A percentile compares a stretch with the other conserved stretches of the same genome.
Evolutionary conservation across 2,329 filamentous ascomycete genomes (phyloP).

Genomic region (Erysiphe neolycopersici): DNA sequence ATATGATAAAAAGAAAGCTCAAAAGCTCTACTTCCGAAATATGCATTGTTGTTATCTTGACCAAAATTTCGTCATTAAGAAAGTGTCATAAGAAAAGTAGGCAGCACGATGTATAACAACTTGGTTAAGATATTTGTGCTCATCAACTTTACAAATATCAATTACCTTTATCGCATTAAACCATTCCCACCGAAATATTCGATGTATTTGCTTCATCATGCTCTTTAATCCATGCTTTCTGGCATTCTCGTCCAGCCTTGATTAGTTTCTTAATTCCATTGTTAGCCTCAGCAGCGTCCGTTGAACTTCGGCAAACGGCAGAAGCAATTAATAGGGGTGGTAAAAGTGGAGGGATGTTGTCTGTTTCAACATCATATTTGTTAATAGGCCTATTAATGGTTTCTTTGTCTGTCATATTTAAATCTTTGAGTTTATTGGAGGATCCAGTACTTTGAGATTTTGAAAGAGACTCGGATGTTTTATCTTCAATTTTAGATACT

Average conservation of each 20-base stretch:
- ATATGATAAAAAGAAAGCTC: too few species aligned
- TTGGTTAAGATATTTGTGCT: too few species aligned
- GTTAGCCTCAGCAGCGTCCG: conserved; percentile 23
- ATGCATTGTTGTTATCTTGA: too few species aligned
- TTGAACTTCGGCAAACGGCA: conserved; percentile 23
- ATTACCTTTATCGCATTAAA: too few species aligned
- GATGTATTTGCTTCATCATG: conserved; percentile 3
- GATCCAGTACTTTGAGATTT: neutral
- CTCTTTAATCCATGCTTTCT: conserved; percentile 23
- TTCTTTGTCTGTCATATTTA: neutral
- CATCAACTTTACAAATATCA: too few species aligned
- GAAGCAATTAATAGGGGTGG: conserved; percentile 27
- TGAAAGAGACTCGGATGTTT: neutral
- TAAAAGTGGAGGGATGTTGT: conserved; percentile 1
- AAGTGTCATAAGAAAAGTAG: too few species aligned
- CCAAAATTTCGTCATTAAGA: too few species aligned
- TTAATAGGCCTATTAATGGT: neutral
- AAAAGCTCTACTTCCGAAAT: too few species aligned
- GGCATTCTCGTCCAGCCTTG: conserved; percentile 26
- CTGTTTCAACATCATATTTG: conserved; percentile 1
- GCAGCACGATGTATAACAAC: too few species aligned
- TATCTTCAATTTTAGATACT: neutral
- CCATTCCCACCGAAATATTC: neutral
- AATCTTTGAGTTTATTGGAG: neutral
- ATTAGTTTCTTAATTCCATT: conserved; percentile 26